phyloP scores from a whole-genome alignment of 148 eudicot genomes.

The Fallopia convolvulus region DNA sequence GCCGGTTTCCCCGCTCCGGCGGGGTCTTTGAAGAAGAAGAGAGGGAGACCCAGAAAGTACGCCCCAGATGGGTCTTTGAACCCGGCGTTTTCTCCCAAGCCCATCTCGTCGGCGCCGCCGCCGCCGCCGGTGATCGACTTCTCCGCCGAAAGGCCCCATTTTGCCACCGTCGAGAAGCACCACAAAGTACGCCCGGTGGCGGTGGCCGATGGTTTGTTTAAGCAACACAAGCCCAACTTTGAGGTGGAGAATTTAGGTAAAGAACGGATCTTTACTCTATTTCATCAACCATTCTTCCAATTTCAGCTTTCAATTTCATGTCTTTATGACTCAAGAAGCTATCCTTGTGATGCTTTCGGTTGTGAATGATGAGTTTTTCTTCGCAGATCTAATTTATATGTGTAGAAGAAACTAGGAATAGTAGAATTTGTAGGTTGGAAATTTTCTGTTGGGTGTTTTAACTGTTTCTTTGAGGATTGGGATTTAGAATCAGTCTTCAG shows the following conservation, averaged over 20 bases:
- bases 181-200: conserved; percentile 37
- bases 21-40: conserved; percentile 55
- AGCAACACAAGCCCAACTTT: conserved; percentile 44
- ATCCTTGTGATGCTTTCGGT: not conserved
- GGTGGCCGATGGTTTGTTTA: conserved; percentile 19
- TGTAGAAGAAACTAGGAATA: not conserved
- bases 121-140: conserved; percentile 68
- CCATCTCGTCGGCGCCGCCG: conserved; percentile 57
- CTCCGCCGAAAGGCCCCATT: conserved; percentile 25
- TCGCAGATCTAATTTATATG: conserved; percentile 21
- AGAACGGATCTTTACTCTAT: not conserved
- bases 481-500: conserved; percentile 6
- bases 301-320: not conserved
- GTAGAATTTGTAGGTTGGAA: conserved; percentile 1
- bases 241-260: conserved; percentile 52
- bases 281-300: not conserved
- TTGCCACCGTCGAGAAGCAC: conserved; percentile 24
- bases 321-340: not conserved
- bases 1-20: conserved; percentile 18
- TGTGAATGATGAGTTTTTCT: not conserved
- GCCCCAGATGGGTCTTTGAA: conserved; percentile 61
- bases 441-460: not conserved
- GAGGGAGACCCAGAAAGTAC: conserved; percentile 92
- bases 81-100: conserved; percentile 57
- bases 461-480: conserved; percentile 8